These are phyloP conservation scores for Fragilaria radians DNA, from an alignment of 108 stramenopile genomes.

Conservation along the genomic window DNA sequence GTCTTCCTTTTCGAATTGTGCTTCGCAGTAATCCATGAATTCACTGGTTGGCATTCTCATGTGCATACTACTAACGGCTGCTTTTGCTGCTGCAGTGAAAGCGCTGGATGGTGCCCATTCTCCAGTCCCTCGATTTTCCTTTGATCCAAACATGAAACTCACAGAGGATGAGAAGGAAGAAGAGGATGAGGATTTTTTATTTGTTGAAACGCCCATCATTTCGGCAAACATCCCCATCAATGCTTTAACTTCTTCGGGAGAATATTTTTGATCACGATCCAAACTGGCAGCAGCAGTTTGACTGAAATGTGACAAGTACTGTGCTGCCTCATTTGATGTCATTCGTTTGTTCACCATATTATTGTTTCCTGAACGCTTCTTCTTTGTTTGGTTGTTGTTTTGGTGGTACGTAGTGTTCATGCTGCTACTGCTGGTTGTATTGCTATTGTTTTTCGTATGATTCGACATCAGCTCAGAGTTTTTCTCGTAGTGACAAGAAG, in stretches of 20 bases:
- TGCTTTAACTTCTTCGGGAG: slow-evolving; percentile 49
- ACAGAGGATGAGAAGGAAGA: not conserved
- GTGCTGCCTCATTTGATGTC: not conserved
- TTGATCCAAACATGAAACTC: not conserved
- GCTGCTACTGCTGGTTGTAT: too few species aligned
- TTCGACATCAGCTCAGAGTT: too few species aligned
- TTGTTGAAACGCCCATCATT: slow-evolving; percentile 33
- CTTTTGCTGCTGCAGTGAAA: slow-evolving; percentile 1
- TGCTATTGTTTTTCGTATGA: too few species aligned
- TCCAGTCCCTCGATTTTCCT: not conserved
- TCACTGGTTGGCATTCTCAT: too few species aligned
- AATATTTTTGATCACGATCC: not conserved
- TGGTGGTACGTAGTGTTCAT: too few species aligned
- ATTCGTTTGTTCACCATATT: not conserved
- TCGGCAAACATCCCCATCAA: slow-evolving; percentile 60
- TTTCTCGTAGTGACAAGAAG: too few species aligned
- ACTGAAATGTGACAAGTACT: not conserved
- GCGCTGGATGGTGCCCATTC: not conserved
- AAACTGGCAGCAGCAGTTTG: not conserved
- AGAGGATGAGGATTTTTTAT: not conserved
- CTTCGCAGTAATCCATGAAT: slow-evolving; percentile 2
- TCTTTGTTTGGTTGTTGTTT: too few species aligned
- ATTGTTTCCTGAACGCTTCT: too few species aligned
- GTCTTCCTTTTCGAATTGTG: slow-evolving; percentile 13
- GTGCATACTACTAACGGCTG: not conserved